A percentile compares a stretch with the other conserved stretches of the same genome.
Evolutionary conservation across 805 yeast species (phyloP).

Genomic region (Candida koratica): DNA sequence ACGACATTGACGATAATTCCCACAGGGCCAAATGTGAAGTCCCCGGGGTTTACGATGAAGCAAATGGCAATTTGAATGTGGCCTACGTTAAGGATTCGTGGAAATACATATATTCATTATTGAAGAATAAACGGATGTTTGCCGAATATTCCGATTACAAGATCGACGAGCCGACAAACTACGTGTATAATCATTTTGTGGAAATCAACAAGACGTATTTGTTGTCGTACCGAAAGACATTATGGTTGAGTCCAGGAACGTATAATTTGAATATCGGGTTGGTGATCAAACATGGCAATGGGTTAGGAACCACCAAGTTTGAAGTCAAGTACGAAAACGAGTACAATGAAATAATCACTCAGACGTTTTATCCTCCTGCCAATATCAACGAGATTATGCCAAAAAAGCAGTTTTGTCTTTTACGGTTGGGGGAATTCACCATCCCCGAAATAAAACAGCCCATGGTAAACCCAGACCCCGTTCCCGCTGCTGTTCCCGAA

Average conservation of each 20-base stretch:
- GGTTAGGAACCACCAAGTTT: slow-evolving; percentile 57
- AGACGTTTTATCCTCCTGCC: slow-evolving; percentile 52
- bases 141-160: slow-evolving; percentile 43
- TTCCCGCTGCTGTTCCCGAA: not conserved
- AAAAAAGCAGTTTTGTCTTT: slow-evolving; percentile 43
- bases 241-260: slow-evolving; percentile 46
- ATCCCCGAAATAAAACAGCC: slow-evolving; percentile 21
- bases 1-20: slow-evolving; percentile 14
- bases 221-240: slow-evolving; percentile 41
- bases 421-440: slow-evolving; percentile 48
- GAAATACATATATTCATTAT: slow-evolving; percentile 48
- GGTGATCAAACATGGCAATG: slow-evolving; percentile 50
- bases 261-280: slow-evolving; percentile 52
- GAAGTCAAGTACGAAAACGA: slow-evolving; percentile 35
- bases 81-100: slow-evolving; percentile 49
- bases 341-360: slow-evolving; percentile 22
- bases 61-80: slow-evolving; percentile 21
- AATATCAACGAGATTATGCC: slow-evolving; percentile 58
- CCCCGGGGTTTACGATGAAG: slow-evolving; percentile 5
- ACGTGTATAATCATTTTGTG: slow-evolving; percentile 41
- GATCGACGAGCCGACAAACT: slow-evolving; percentile 47
- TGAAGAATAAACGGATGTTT: slow-evolving; percentile 50
- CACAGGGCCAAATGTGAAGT: not conserved
- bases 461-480: not conserved
- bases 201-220: slow-evolving; percentile 49